Evolutionary conservation across 345 rosid species (phyloP), one percentile per base, ranked within the genome.

Genomic region (Eucalyptus microcorys): DNA sequence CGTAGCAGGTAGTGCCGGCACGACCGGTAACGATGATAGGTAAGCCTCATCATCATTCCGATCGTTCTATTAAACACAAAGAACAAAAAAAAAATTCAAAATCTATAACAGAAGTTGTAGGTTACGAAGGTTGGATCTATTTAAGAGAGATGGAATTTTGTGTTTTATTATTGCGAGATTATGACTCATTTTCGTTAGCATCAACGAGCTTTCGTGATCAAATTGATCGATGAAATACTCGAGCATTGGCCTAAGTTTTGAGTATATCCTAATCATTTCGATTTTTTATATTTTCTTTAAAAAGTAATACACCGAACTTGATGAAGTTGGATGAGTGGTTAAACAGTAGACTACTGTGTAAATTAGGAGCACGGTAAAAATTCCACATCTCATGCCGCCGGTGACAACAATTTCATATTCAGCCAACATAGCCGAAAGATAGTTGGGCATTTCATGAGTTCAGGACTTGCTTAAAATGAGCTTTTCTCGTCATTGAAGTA

Each of bases 1-100:
- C 45, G 45, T 88, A 90, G 57, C 93, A 42, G 95, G 95, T 88
- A 92, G 91, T 32, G 66, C 91, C 5, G 93, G 95, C 85, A 93
- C 95, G 34, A 92, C 94, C 6, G 95, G 97, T 87, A 90, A 89
- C 21, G 90, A 88, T 15, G 96, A 94, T 80, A 92, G 91, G 97
- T 95, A 88, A 16, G 64, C 17, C 81, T 45, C 13, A 13, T 61
- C 57, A n/a, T 53, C 43, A 26, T 30, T 87, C 55, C 42, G 12
- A 45, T 24, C 68, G 43, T 37, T 71, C 40, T 40, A 34, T 71
- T 32, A 32, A 32, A 66, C 34, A 32, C 5, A 32, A 7, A 15
- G 5, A 71, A 64, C 37, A 64, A 71, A 34, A 14, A 34, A 14
- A 68, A 17, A 17, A 0, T 15, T 34, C 43, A 34, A 71, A 71